A percentile compares a stretch with the other conserved stretches of the same genome.
Conservation (phyloP, 306 rosid species). For the Acacia confusa region DNA sequence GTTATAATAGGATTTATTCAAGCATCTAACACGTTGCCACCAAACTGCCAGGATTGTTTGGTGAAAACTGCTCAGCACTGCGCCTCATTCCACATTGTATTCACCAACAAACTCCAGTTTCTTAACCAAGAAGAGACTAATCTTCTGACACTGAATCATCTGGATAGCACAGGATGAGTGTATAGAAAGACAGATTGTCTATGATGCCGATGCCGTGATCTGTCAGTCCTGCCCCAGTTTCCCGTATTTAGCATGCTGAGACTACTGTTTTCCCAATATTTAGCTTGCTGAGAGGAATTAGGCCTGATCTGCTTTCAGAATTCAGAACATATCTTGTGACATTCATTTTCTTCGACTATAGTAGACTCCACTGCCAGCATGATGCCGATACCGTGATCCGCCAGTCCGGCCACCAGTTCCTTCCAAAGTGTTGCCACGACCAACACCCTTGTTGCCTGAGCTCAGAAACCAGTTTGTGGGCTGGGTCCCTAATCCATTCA, state of each 20-base stretch:
- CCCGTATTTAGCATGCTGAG: neutral
- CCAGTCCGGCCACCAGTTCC: constrained; percentile 65
- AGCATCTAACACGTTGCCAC: constrained; percentile 16
- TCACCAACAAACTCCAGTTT: constrained; percentile 28
- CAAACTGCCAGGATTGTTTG: constrained; percentile 12
- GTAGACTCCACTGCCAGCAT: constrained; percentile 61
- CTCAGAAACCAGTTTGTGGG: constrained; percentile 75
- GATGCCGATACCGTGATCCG: constrained; percentile 73
- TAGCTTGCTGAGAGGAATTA: constrained; percentile 28
- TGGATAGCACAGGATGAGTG: neutral
- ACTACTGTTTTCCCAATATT: constrained; percentile 22
- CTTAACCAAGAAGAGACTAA: constrained; percentile 2
- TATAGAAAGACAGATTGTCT: constrained; percentile 15
- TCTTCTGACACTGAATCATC: constrained; percentile 5
- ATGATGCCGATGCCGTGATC: neutral
- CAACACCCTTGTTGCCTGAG: constrained; percentile 50
- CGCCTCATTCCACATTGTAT: constrained; percentile 18
- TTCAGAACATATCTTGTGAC: constrained; percentile 25
- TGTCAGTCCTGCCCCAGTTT: neutral
- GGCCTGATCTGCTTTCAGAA: constrained; percentile 22
- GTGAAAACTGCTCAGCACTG: constrained; percentile 14
- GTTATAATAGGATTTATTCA: constrained; percentile 24
- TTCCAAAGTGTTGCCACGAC: constrained; percentile 69
- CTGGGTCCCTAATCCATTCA: constrained; percentile 79
- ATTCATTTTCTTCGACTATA: constrained; percentile 72